Evolutionary conservation across 257 asterid genomes (phyloP), one percentile per base, ranked within the genome.

Genomic region (Solanum raphanifolium): DNA sequence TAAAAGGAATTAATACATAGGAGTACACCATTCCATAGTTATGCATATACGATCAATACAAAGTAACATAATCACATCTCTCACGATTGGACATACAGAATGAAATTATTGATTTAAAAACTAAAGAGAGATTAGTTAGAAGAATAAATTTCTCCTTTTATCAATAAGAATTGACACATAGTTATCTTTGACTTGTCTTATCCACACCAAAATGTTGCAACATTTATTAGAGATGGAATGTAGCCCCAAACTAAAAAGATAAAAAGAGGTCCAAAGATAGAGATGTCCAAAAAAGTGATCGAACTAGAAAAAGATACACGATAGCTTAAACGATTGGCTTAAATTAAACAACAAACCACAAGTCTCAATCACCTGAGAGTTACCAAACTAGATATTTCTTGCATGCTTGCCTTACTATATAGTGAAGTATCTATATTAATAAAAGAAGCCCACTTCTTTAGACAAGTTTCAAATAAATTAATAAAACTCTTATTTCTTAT

Each of bases 341-440:
- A 65, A 71, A 55, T 29, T 48, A 62, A 73, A 84, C 90, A 66
- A 88, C 90, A 83, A 84, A 79, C 87, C 13, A 88, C 87, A 89
- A 71, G 75, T 86, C 52, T 41, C 89, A 66, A 85, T 91, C 88
- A 84, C 85, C 79, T 83, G 86, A 88, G 90, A 88, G 83, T 88
- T 83, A 85, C 83, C 73, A 72, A 62, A 82, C 23, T 27, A 83
- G 66, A 88, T 89, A 46, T 87, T 82, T 81, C 27, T 83, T 48
- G 25, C 88, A 35, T 71, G 89, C 66, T 55, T 55, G 66, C 66
- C 66, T 55, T 55, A 1, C 66, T 55, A 55, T 55, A 55, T 55
- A 55, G 66, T 41, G 60, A 18, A 52, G 60, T 52, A 52, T 16
- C 21, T 55, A 55, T 55, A 88, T 91, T 88, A 78, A 23, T 35